Conservation (phyloP, 352 stramenopile genomes). For the Phytophthora rubi region DNA sequence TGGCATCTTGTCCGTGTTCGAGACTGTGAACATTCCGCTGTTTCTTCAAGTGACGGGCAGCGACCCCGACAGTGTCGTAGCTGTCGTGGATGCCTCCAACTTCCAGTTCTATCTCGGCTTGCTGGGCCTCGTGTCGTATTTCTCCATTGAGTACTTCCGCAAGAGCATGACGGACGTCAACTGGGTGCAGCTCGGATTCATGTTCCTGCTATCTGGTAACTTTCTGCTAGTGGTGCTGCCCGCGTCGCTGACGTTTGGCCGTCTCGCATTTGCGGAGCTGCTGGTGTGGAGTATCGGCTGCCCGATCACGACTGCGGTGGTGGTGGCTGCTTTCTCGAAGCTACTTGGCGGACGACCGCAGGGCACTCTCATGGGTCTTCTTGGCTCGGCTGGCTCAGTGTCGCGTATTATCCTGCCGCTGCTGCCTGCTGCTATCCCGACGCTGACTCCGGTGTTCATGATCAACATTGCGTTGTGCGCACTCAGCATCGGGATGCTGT, state of each 20-base stretch:
- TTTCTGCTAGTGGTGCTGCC: constrained; percentile 58
- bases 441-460: constrained; percentile 76
- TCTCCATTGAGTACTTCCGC: constrained; percentile 82
- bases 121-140: constrained; percentile 77
- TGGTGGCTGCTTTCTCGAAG: constrained; percentile 80
- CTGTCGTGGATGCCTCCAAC: constrained; percentile 75
- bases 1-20: constrained; percentile 82
- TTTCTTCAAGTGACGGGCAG: constrained; percentile 75
- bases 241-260: constrained; percentile 51
- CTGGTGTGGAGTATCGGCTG: constrained; percentile 85
- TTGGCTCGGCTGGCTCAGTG: constrained; percentile 74
- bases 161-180: constrained; percentile 69
- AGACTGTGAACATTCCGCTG: constrained; percentile 86
- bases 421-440: constrained; percentile 67
- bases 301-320: constrained; percentile 78
- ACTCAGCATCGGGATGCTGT: constrained; percentile 62
- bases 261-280: constrained; percentile 61
- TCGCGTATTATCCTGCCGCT: constrained; percentile 81
- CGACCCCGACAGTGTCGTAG: constrained; percentile 53
- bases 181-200: constrained; percentile 76
- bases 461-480: constrained; percentile 71
- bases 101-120: constrained; percentile 86
- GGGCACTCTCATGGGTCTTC: constrained; percentile 80
- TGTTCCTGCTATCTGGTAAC: constrained; percentile 69
- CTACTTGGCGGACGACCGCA: constrained; percentile 76